phyloP scores from a whole-genome alignment of 2,329 filamentous ascomycete species.

The Leptodontidium sp. region DNA sequence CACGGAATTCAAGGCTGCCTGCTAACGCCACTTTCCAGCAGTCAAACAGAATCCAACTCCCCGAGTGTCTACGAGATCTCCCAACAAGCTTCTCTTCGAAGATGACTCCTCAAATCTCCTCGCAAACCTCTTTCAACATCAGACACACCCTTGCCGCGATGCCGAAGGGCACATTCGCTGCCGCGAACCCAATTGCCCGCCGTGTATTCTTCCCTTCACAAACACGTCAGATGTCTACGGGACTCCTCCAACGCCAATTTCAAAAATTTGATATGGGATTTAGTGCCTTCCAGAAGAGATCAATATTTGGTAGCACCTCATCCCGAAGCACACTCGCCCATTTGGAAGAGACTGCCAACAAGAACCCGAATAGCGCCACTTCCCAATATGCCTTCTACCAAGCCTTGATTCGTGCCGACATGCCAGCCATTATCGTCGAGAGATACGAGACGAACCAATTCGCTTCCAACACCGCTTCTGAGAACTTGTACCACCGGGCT shows the following conservation, averaged over 20 bases:
- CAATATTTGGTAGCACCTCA: constrained; percentile 40
- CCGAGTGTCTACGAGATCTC: constrained; percentile 35
- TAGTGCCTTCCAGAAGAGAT: constrained; percentile 36
- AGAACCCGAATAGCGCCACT: constrained; percentile 85
- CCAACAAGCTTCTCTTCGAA: constrained; percentile 32
- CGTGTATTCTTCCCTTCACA: constrained; percentile 30
- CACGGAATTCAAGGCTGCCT: neutral
- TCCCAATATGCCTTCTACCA: constrained; percentile 96
- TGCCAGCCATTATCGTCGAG: constrained; percentile 92
- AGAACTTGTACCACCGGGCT: constrained; percentile 81
- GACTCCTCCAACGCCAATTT: constrained; percentile 32
- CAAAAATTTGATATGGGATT: constrained; percentile 29
- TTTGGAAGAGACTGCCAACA: constrained; percentile 90
- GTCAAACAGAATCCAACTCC: constrained; percentile 30
- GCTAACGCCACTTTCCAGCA: constrained; percentile 27
- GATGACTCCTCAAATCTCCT: constrained; percentile 28
- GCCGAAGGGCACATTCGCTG: constrained; percentile 36
- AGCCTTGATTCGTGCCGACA: constrained; percentile 86
- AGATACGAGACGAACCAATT: constrained; percentile 88
- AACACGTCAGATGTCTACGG: constrained; percentile 40
- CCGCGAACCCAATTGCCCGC: constrained; percentile 37
- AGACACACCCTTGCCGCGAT: constrained; percentile 31
- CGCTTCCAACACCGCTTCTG: constrained; percentile 79
- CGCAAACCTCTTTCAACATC: constrained; percentile 32
- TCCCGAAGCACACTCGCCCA: constrained; percentile 76